These are phyloP conservation scores for Pseudocercospora fuligena DNA, from an alignment of 2,329 filamentous ascomycete genomes.

Conservation along the genomic window DNA sequence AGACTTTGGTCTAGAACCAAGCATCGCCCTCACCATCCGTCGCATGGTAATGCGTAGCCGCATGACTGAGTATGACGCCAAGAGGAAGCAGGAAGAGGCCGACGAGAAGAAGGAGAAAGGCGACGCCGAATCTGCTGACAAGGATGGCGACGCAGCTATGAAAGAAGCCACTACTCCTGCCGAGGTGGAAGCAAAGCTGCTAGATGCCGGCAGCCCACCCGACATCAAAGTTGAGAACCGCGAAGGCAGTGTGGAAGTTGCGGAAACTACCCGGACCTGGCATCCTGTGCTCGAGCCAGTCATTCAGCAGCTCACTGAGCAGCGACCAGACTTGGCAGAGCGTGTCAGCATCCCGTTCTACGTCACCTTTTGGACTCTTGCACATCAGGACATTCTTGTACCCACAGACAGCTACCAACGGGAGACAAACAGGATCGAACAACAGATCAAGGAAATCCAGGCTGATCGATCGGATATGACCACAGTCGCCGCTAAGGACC, in stretches of 20 bases:
- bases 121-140: conserved; percentile 47
- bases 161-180: conserved; percentile 37
- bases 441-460: conserved; percentile 68
- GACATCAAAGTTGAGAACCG: conserved; percentile 5
- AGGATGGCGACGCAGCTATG: conserved; percentile 38
- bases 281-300: conserved; percentile 76
- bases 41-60: conserved; percentile 73
- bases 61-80: conserved; percentile 54
- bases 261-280: conserved; percentile 48
- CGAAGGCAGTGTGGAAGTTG: conserved; percentile 3
- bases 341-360: conserved; percentile 81
- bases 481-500: conserved; percentile 66
- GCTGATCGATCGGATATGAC: conserved; percentile 76
- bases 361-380: conserved; percentile 88
- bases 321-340: conserved; percentile 67
- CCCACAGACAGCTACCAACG: conserved; percentile 77
- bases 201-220: neutral
- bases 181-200: conserved; percentile 1
- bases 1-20: conserved; percentile 78
- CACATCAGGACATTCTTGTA: conserved; percentile 78
- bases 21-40: conserved; percentile 83
- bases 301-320: conserved; percentile 68
- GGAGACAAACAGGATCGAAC: conserved; percentile 71
- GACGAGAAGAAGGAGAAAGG: conserved; percentile 50
- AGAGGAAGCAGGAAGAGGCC: conserved; percentile 41